phyloP scores from a whole-genome alignment of 163 green algal species.

The Chlorella variabilis region DNA sequence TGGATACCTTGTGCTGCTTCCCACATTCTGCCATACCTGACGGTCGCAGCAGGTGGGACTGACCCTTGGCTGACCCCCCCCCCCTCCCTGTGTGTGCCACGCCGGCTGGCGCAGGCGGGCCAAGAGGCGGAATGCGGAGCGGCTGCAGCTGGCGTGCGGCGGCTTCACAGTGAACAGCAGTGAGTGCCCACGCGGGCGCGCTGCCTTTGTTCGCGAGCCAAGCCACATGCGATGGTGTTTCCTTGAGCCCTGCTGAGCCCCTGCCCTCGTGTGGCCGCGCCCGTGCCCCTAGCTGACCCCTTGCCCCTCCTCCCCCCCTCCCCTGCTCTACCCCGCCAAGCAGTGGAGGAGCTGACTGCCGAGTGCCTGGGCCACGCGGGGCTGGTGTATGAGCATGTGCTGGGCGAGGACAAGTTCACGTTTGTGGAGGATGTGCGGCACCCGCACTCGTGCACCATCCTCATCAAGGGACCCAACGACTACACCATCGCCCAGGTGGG shows the following conservation, averaged over 20 bases:
- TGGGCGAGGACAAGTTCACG: conserved; percentile 99
- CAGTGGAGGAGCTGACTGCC: conserved; percentile 88
- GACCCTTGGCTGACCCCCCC: not conserved
- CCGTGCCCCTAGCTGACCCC: not conserved
- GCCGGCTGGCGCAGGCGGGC: conserved; percentile 73
- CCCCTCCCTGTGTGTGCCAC: not conserved
- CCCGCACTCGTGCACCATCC: conserved; percentile 93
- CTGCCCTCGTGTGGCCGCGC: too few species aligned
- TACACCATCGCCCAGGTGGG: conserved; percentile 86
- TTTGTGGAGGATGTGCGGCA: conserved; percentile 97
- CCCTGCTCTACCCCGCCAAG: not conserved
- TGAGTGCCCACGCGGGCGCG: not conserved
- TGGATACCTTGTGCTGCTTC: too few species aligned
- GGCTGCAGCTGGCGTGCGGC: conserved; percentile 92
- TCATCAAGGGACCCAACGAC: conserved; percentile 97
- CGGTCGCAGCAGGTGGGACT: too few species aligned
- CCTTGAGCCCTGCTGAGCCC: not conserved
- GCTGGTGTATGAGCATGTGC: conserved; percentile 96
- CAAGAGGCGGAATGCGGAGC: conserved; percentile 99
- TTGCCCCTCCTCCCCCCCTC: not conserved
- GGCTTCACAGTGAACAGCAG: conserved; percentile 78
- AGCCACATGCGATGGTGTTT: not conserved
- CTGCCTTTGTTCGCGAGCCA: not conserved
- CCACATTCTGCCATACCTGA: too few species aligned
- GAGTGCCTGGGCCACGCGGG: conserved; percentile 90